Evolutionary conservation across 1,284 basidiomycete species (phyloP), one percentile per base, ranked within the genome.

Genomic region (Dichomitus squalens): DNA sequence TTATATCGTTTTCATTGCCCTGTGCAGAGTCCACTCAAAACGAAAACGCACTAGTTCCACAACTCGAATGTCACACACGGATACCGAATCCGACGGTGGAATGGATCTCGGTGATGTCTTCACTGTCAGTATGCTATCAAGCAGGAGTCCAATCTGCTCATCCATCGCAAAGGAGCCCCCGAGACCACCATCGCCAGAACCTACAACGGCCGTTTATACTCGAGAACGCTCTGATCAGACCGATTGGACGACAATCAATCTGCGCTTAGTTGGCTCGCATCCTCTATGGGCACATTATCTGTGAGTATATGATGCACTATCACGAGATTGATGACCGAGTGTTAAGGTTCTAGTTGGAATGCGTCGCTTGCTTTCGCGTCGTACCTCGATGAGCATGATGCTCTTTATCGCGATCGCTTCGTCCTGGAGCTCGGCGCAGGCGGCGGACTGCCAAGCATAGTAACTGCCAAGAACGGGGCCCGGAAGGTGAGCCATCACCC

Each of bases 351-450:
- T 39, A 94, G 93, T 58, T 95, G 93, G 92, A 95, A 96, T 67
- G 92, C 93, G 1, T 86, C 92, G 0, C 78, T 86, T 14, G 81
- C 86, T 0, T 82, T 94, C 51, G 89, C 93, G 2, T 81, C 84
- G 0, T 93, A 87, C 70, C 77, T 96, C 1, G 88, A 94, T 58
- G 69, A 79, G 20, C 78, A 87, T 43, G 65, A 67, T 0, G 71
- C 79, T 0, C 56, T 87, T 0, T 84, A 82, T 53, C 63, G 60
- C 1, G 70, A 73, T 38, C 71, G 70, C 16, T 75, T 71, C 27
- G 86, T 98, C 0, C 77, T 98, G 2, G 96, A 99, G 72, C 84
- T 98, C 0, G 96, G 96, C 0, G 96, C 96, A 0, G 96, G 95
- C 0, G 95, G 93, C 1, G 96, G 88, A 0, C 76, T 98, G 16